Conservation (phyloP, 495 filamentous ascomycete species). For the Extremus antarcticus region DNA sequence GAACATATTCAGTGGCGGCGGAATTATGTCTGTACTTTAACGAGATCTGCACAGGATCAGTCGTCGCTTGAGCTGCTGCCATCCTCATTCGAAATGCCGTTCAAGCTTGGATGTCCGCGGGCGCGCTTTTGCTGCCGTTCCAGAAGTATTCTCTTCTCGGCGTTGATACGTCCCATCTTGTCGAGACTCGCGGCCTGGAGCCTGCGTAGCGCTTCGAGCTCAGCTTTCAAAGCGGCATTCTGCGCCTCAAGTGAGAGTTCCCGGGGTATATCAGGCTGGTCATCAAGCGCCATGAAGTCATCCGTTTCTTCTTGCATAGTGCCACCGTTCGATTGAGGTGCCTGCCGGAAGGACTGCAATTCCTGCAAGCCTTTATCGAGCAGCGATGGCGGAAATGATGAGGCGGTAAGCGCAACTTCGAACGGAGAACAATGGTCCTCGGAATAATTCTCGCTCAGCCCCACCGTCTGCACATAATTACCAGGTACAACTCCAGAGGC, state of each 20-base stretch:
- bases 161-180: slow-evolving; percentile 26
- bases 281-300: slow-evolving; percentile 28
- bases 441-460: slow-evolving; percentile 35
- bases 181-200: slow-evolving; percentile 30
- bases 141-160: slow-evolving; percentile 28
- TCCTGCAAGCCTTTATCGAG: slow-evolving; percentile 47
- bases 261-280: slow-evolving; percentile 2
- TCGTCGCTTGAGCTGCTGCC: background rate
- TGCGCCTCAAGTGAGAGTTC: slow-evolving; percentile 10
- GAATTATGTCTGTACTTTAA: too few relatives aligned
- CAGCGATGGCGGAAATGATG: slow-evolving; percentile 42
- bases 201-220: slow-evolving; percentile 28
- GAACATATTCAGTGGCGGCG: too few relatives aligned
- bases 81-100: background rate
- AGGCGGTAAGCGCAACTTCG: slow-evolving; percentile 40
- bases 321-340: slow-evolving; percentile 3
- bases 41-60: too few relatives aligned
- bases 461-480: slow-evolving; percentile 58
- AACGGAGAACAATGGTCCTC: slow-evolving; percentile 28
- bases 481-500: slow-evolving; percentile 39
- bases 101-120: background rate
- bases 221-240: slow-evolving; percentile 21
- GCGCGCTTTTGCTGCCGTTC: slow-evolving; percentile 14
- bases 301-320: slow-evolving; percentile 1
- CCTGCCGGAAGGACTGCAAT: slow-evolving; percentile 31